phyloP scores from a whole-genome alignment of 768 basidiomycete species.

The Vishniacozyma victoriae region DNA sequence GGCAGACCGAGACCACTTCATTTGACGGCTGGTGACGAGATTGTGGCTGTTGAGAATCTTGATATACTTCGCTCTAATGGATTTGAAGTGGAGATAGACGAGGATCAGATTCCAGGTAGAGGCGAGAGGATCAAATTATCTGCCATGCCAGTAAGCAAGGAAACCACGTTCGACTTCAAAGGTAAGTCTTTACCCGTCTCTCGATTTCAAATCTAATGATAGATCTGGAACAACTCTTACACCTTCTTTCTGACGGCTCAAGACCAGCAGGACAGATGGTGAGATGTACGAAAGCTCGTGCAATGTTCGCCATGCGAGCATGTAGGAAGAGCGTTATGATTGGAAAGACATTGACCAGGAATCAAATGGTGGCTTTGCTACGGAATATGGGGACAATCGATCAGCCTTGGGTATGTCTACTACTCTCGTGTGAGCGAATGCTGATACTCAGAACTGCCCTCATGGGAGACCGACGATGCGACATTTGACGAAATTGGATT shows the following conservation, averaged over 20 bases:
- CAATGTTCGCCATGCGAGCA: slow-evolving; percentile 95
- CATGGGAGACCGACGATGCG: slow-evolving; percentile 50
- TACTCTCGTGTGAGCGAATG: background rate
- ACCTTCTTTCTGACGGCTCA: slow-evolving; percentile 64
- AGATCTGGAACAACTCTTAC: slow-evolving; percentile 70
- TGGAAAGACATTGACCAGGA: slow-evolving; percentile 68
- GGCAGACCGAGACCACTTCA: slow-evolving; percentile 69
- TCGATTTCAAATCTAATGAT: background rate
- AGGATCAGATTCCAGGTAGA: slow-evolving; percentile 50
- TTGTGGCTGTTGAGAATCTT: slow-evolving; percentile 78
- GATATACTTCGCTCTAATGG: slow-evolving; percentile 80
- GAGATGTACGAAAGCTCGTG: slow-evolving; percentile 81
- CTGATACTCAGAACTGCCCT: slow-evolving; percentile 43
- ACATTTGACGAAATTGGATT: slow-evolving; percentile 42
- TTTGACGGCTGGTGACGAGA: slow-evolving; percentile 81
- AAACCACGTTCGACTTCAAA: slow-evolving; percentile 79
- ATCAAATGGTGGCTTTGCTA: slow-evolving; percentile 61
- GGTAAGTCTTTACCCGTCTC: slow-evolving; percentile 52
- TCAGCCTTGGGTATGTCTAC: slow-evolving; percentile 49
- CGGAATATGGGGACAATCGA: slow-evolving; percentile 50
- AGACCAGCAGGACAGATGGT: slow-evolving; percentile 74
- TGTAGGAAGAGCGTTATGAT: slow-evolving; percentile 97
- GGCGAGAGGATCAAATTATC: slow-evolving; percentile 56
- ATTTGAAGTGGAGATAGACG: slow-evolving; percentile 68
- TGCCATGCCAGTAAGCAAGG: slow-evolving; percentile 86